A percentile compares a stretch with the other conserved stretches of the same genome.
phyloP scores from a whole-genome alignment of 106 monocot genomes.

The Acorus gramineus region DNA sequence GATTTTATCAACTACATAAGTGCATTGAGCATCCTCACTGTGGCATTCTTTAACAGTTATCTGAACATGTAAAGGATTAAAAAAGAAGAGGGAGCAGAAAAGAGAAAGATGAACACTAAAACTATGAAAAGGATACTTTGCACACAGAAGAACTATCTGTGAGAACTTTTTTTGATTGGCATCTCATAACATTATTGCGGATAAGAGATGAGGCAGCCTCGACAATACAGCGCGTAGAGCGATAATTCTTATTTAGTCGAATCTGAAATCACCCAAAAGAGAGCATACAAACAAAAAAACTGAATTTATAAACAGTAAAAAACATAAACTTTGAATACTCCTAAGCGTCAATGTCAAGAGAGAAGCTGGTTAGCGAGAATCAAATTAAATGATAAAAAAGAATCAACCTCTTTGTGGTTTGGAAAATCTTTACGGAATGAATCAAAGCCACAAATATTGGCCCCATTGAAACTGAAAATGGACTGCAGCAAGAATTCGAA shows the following conservation, averaged over 20 bases:
- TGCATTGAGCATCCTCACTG: conserved; percentile 82
- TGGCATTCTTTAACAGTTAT: conserved; percentile 83
- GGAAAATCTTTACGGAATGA: conserved; percentile 87
- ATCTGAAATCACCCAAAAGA: conserved; percentile 36
- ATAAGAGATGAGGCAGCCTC: conserved; percentile 89
- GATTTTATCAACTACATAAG: conserved; percentile 90
- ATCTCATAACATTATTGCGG: conserved; percentile 50
- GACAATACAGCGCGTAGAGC: conserved; percentile 83
- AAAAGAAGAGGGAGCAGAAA: neutral
- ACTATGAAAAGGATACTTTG: conserved; percentile 47
- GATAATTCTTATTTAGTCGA: conserved; percentile 73
- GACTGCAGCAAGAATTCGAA: conserved; percentile 40
- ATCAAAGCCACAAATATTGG: conserved; percentile 68
- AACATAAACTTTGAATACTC: too few species aligned
- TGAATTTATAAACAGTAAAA: neutral
- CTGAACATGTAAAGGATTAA: conserved; percentile 35
- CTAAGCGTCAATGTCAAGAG: too few species aligned
- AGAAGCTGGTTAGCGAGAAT: neutral
- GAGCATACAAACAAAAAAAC: neutral
- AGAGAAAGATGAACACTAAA: neutral
- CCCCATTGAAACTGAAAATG: conserved; percentile 95
- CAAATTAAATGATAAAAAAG: neutral
- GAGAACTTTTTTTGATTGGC: conserved; percentile 45
- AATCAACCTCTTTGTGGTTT: conserved; percentile 53
- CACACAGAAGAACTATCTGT: conserved; percentile 67